Percentiles rank a stretch among this genome's conserved stretches.
phyloP scores from a whole-genome alignment of 768 basidiomycete genomes.

The Lanmaoa rubissima region DNA sequence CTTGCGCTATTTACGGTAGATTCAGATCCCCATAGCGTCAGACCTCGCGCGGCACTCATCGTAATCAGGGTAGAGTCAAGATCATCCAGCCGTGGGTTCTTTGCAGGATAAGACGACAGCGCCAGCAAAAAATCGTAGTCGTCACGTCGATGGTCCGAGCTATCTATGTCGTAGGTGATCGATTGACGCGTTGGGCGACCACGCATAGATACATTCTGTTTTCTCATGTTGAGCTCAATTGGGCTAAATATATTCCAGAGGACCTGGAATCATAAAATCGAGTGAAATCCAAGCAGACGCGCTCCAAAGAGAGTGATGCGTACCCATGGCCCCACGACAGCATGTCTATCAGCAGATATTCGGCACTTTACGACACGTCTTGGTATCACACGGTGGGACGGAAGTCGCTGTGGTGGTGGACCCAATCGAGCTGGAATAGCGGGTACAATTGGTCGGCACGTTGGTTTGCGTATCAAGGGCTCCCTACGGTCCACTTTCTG shows the following conservation, averaged over 20 bases:
- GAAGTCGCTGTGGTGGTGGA: conserved; percentile 42
- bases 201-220: conserved; percentile 45
- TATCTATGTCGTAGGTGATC: conserved; percentile 11
- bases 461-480: conserved; percentile 26
- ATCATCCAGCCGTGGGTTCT: conserved; percentile 41
- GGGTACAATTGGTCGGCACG: conserved; percentile 34
- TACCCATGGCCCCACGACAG: conserved; percentile 54
- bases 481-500: conserved; percentile 20
- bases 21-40: conserved; percentile 46
- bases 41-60: conserved; percentile 43
- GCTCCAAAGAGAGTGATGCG: conserved; percentile 14
- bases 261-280: conserved; percentile 35
- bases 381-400: conserved; percentile 50
- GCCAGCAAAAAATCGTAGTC: conserved; percentile 54
- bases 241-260: conserved; percentile 44
- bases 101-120: conserved; percentile 41
- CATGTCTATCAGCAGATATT: conserved; percentile 54
- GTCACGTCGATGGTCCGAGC: conserved; percentile 30
- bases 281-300: conserved; percentile 1
- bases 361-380: conserved; percentile 41
- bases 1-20: neutral
- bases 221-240: conserved; percentile 34
- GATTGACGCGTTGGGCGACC: conserved; percentile 24
- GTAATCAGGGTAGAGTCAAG: conserved; percentile 50
- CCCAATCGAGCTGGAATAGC: conserved; percentile 32